A percentile compares a stretch with the other conserved stretches of the same genome.
Conservation (phyloP, 2,329 filamentous ascomycete species). For the Diaporthe capsici region DNA sequence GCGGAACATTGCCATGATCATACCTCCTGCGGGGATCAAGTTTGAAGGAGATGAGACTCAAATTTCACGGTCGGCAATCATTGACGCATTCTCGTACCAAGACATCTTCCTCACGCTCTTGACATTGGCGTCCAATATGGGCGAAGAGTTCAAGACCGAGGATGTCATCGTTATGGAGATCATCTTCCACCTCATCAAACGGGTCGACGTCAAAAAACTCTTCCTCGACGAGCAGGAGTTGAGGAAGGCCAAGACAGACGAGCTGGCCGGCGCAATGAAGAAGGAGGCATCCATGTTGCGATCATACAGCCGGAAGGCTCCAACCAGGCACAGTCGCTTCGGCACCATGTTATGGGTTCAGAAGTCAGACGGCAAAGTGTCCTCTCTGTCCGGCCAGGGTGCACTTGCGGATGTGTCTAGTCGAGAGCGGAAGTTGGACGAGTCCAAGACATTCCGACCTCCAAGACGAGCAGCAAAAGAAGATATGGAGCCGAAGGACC, state of each 20-base stretch:
- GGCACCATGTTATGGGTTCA: slow-evolving; percentile 98
- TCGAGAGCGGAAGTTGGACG: slow-evolving; percentile 90
- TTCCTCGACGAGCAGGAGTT: slow-evolving; percentile 87
- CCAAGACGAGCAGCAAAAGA: slow-evolving; percentile 75
- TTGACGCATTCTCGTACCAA: slow-evolving; percentile 91
- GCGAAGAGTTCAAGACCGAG: slow-evolving; percentile 91
- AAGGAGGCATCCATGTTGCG: slow-evolving; percentile 89
- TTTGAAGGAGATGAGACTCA: slow-evolving; percentile 92
- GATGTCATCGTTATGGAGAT: slow-evolving; percentile 93
- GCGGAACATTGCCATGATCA: slow-evolving; percentile 89
- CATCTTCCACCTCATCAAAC: slow-evolving; percentile 92
- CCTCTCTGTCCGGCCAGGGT: slow-evolving; percentile 90
- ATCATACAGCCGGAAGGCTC: slow-evolving; percentile 81
- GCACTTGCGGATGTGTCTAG: slow-evolving; percentile 80
- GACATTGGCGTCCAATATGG: slow-evolving; percentile 91
- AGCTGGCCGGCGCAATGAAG: slow-evolving; percentile 80
- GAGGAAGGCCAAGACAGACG: slow-evolving; percentile 76
- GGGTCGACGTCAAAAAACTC: slow-evolving; percentile 84
- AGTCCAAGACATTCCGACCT: slow-evolving; percentile 89
- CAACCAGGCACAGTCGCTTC: slow-evolving; percentile 92
- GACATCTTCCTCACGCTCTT: slow-evolving; percentile 90
- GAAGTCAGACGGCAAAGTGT: slow-evolving; percentile 85
- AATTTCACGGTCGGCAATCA: slow-evolving; percentile 87
- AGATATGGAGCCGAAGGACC: slow-evolving; percentile 77
- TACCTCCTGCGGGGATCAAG: slow-evolving; percentile 78